These are phyloP conservation scores for Calonectria honghensis DNA, from an alignment of 2,329 filamentous ascomycete genomes.

Conservation along the genomic window DNA sequence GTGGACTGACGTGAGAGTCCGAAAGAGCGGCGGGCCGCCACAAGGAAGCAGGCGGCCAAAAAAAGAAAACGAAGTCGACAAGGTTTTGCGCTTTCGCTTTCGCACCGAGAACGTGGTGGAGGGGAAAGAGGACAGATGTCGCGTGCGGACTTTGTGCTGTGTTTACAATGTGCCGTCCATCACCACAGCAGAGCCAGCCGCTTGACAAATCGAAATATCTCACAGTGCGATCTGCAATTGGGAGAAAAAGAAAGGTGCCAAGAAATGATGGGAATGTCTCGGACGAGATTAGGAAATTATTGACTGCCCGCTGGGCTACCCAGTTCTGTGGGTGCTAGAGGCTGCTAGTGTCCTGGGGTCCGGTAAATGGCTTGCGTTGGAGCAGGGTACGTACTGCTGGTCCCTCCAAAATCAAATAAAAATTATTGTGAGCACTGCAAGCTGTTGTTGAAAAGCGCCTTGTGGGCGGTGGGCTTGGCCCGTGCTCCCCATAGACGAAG, in stretches of 20 bases:
- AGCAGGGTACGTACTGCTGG: constrained; percentile 11
- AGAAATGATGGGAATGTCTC: constrained; percentile 23
- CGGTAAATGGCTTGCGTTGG: constrained; percentile 28
- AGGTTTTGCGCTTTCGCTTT: constrained; percentile 26
- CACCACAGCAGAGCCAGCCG: background rate
- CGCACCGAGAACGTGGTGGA: background rate
- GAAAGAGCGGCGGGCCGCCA: constrained; percentile 27
- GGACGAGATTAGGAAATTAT: constrained; percentile 30
- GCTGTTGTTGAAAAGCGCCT: constrained; percentile 36
- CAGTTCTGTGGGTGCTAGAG: constrained; percentile 21
- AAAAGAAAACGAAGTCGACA: background rate
- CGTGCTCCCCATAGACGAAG: constrained; percentile 25
- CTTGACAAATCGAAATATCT: background rate
- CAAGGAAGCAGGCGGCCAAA: constrained; percentile 31
- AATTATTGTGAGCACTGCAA: constrained; percentile 18
- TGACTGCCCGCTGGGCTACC: background rate
- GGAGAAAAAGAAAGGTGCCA: constrained; percentile 14
- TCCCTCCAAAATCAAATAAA: constrained; percentile 7
- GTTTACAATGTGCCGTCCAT: background rate
- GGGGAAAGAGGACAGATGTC: constrained; percentile 10
- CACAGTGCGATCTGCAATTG: constrained; percentile 15
- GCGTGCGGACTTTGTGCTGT: background rate
- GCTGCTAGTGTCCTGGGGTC: constrained; percentile 18
- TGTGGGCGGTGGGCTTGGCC: constrained; percentile 23
- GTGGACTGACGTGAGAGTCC: constrained; percentile 39